Percentiles rank a stretch among this genome's conserved stretches.
Evolutionary conservation across 352 stramenopile species (phyloP).

Genomic region (Phytophthora meadii): DNA sequence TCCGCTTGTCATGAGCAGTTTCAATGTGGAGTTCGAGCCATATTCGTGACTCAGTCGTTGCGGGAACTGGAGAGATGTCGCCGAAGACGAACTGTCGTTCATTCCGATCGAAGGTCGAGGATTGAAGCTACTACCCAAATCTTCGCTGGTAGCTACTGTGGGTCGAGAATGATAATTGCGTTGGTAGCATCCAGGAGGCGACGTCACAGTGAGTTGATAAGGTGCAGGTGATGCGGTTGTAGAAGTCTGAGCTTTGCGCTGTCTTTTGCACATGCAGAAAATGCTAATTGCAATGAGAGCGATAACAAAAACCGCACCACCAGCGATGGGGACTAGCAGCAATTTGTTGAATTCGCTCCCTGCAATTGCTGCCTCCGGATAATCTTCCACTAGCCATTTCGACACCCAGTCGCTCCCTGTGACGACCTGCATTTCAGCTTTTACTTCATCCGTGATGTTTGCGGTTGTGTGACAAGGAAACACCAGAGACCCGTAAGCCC

Average conservation of each 20-base stretch:
- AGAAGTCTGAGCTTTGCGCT: not conserved
- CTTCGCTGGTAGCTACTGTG: not conserved
- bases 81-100: conserved; percentile 3
- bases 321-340: conserved; percentile 26
- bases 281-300: conserved; percentile 5
- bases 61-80: not conserved
- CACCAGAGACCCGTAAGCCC: conserved; percentile 29
- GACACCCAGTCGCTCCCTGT: conserved; percentile 22
- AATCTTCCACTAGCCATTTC: conserved; percentile 33
- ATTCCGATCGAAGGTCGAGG: conserved; percentile 8
- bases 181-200: not conserved
- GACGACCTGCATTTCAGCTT: conserved; percentile 11
- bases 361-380: not conserved
- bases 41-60: not conserved
- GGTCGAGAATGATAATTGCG: not conserved
- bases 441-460: conserved; percentile 8
- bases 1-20: conserved; percentile 15
- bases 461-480: conserved; percentile 32
- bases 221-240: not conserved
- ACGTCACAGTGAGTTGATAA: not conserved
- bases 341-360: conserved; percentile 10
- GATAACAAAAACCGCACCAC: not conserved
- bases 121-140: not conserved
- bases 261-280: conserved; percentile 13
- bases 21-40: conserved; percentile 17